Evolutionary conservation across 148 eudicot genomes (phyloP).

Genomic region (Limonium bicolor): DNA sequence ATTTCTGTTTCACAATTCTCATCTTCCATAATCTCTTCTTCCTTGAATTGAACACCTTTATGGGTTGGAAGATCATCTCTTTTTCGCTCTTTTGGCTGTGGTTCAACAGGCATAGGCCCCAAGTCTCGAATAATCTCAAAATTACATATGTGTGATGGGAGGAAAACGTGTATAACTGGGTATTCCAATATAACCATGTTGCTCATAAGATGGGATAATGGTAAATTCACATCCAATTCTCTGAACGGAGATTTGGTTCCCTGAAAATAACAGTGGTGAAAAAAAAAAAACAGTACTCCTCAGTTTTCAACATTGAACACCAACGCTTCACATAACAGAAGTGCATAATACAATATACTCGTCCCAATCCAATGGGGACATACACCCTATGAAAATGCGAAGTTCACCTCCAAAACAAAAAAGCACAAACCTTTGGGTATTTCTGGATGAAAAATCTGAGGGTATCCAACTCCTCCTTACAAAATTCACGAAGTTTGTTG

Average conservation of each 20-base stretch:
- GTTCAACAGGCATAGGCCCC: slow-evolving; percentile 11
- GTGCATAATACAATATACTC: background rate
- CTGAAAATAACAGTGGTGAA: slow-evolving; percentile 19
- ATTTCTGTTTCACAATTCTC: slow-evolving; percentile 30
- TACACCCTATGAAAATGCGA: background rate
- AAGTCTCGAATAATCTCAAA: slow-evolving; percentile 49
- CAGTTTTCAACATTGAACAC: background rate
- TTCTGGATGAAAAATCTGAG: slow-evolving; percentile 68
- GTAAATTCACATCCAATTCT: slow-evolving; percentile 44
- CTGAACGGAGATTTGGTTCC: slow-evolving; percentile 45
- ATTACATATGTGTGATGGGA: slow-evolving; percentile 50
- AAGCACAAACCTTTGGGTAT: slow-evolving; percentile 45
- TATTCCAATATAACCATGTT: slow-evolving; percentile 62
- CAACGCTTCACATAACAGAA: background rate
- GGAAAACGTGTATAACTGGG: slow-evolving; percentile 65
- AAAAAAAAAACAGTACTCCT: background rate
- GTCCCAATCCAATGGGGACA: background rate
- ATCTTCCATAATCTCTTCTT: slow-evolving; percentile 65
- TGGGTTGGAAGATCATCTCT: slow-evolving; percentile 19
- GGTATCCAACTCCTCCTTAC: slow-evolving; percentile 43
- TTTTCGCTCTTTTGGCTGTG: slow-evolving; percentile 15
- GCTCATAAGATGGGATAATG: slow-evolving; percentile 44
- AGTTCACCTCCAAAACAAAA: background rate
- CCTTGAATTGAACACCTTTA: slow-evolving; percentile 43
- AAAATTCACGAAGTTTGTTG: slow-evolving; percentile 55